Base-by-base conservation (phyloP, 148 eudicot genomes). In the Camellia sinensis region DNA sequence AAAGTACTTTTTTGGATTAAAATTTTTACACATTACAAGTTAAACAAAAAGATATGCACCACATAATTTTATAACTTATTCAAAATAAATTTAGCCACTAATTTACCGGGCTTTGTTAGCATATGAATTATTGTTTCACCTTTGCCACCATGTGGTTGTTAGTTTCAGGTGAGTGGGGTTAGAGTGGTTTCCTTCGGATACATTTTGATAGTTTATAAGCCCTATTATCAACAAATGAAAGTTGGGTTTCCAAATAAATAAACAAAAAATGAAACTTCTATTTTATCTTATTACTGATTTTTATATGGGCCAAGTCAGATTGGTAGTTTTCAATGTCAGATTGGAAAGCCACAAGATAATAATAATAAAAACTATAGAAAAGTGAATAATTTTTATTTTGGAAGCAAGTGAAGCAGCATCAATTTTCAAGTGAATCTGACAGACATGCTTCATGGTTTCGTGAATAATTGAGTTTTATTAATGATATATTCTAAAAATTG, bases 231-330 rank as follows among this genome's bases (percentile, higher is more conserved):
- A 40, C 48, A 40, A 10, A 14, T n/a, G 73, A 66, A 56, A 77
- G 50, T 71, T 19, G 43, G 63, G 63, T 67, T 15, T 57, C 53
- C 84, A 65, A 79, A 79, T 66, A 79, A 54, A 64, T 79, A 81
- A 50, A 80, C 66, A 78, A 76, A 79, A 78, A 76, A 79, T 68
- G 83, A 83, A 86, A 82, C 89, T 86, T 87, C 89, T 89, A 66
- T 87, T 85, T 86, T 86, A 87, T 83, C 85, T 77, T 83, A 65
- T 74, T 84, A 77, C 57, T 66, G 73, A 29, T 52, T 46, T 72
- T 56, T 74, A 53, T 64, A 65, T 40, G 6, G 60, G 19, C 10
- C 12, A 75, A 68, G 65, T 52, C 82, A 72, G 59, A 78, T 70
- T 54, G 63, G 74, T 62, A 71, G 43, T 74, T 81, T 44, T 82